These are phyloP conservation scores for Daldinia bambusicola DNA, from an alignment of 495 filamentous ascomycete species.

Conservation along the genomic window DNA sequence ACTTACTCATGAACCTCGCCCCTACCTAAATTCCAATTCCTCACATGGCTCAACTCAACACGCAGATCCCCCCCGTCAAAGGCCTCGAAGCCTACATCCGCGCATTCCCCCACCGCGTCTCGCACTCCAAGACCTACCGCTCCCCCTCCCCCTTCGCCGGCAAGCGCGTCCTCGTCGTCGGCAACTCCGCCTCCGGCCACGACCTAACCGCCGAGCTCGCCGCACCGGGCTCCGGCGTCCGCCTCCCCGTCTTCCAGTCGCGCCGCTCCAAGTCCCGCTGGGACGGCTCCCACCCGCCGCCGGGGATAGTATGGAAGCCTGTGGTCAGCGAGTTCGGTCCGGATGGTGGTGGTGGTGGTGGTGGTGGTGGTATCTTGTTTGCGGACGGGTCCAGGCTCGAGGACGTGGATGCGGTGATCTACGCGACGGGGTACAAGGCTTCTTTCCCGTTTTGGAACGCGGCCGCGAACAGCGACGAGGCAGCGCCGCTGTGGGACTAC, in stretches of 20 bases:
- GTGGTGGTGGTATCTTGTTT: conserved; percentile 51
- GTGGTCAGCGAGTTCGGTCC: conserved; percentile 51
- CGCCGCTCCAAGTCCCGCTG: conserved; percentile 55
- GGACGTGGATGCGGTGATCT: conserved; percentile 59
- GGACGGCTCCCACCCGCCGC: conserved; percentile 55
- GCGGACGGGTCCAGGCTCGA: conserved; percentile 52
- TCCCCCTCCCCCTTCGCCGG: conserved; percentile 45
- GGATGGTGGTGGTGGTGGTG: too few relatives aligned
- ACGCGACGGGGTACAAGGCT: conserved; percentile 60
- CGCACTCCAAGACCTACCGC: conserved; percentile 61
- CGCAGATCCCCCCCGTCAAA: conserved; percentile 57
- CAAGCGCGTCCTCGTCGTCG: conserved; percentile 57
- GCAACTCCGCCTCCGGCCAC: conserved; percentile 63
- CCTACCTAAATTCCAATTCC: too few relatives aligned
- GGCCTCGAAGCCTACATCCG: conserved; percentile 54
- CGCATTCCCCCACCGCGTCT: conserved; percentile 52
- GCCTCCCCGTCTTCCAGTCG: conserved; percentile 57
- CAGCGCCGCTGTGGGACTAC: conserved; percentile 54
- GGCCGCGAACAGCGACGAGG: conserved; percentile 52
- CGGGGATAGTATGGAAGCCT: conserved; percentile 59
- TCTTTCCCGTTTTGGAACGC: conserved; percentile 63
- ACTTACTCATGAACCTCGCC: too few relatives aligned
- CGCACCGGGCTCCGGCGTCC: conserved; percentile 30
- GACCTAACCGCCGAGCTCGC: conserved; percentile 56
- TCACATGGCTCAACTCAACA: too few relatives aligned